Percentiles rank a stretch among this genome's conserved stretches.
phyloP scores from a whole-genome alignment of 176 grass and related monocot species.

The Carex parvula region DNA sequence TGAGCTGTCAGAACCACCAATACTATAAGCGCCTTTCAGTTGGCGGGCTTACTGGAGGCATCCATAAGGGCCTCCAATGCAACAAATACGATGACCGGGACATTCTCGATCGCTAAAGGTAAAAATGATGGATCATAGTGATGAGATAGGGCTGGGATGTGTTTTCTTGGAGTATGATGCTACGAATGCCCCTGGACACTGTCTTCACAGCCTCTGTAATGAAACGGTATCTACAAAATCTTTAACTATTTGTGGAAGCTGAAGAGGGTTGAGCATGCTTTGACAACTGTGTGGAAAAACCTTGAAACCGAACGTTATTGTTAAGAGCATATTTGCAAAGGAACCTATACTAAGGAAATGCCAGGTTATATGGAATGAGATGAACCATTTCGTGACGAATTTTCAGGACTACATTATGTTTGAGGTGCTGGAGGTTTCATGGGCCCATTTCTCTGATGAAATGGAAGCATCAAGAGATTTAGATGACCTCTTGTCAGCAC shows the following conservation, averaged over 20 bases:
- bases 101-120: slow-evolving; percentile 88
- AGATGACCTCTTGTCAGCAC: slow-evolving; percentile 77
- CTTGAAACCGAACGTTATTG: slow-evolving; percentile 89
- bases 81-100: slow-evolving; percentile 86
- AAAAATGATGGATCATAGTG: slow-evolving; percentile 93
- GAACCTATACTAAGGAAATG: slow-evolving; percentile 88
- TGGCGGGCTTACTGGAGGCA: slow-evolving; percentile 79
- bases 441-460: slow-evolving; percentile 85
- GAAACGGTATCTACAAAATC: slow-evolving; percentile 89
- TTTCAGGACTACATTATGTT: slow-evolving; percentile 99
- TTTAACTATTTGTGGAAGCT: slow-evolving; percentile 96
- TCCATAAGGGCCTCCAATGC: slow-evolving; percentile 85
- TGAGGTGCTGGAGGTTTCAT: slow-evolving; percentile 94
- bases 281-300: slow-evolving; percentile 86
- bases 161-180: slow-evolving; percentile 96
- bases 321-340: slow-evolving; percentile 83
- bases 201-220: slow-evolving; percentile 89
- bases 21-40: slow-evolving; percentile 89
- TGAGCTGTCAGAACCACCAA: slow-evolving; percentile 89
- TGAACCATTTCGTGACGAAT: slow-evolving; percentile 97
- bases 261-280: slow-evolving; percentile 76
- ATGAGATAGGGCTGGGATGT: slow-evolving; percentile 94
- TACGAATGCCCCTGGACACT: slow-evolving; percentile 69
- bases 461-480: slow-evolving; percentile 93
- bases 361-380: slow-evolving; percentile 92